Evolutionary conservation across 805 yeast genomes (phyloP), one percentile per base, ranked within the genome.

Genomic region (Ogataea dorogensis): DNA sequence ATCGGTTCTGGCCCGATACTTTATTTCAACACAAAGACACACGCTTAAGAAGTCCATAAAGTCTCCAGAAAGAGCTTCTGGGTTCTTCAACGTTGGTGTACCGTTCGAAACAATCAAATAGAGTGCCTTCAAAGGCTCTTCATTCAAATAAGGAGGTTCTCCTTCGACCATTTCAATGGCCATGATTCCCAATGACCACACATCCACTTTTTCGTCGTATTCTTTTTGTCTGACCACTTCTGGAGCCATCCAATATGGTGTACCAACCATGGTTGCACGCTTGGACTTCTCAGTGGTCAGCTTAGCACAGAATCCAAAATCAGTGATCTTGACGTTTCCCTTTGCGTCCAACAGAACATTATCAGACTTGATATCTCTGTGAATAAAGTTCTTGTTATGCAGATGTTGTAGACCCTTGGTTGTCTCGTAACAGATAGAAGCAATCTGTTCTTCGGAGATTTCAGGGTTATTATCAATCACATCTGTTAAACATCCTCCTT

Each of bases 171-270:
- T 91, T 64, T 93, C 99, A 53, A 93, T 93, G 14, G 86, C 81
- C 98, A 93, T 93, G 47, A 93, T 93, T 48, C 99, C 98, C 44
- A 93, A 66, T 6, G 96, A 87, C 99, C 99, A 93, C 32, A 93
- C 81, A 64, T 93, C 99, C 28, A 93, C 96, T 58, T 93, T 89
- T 31, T 95, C 93, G 22, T 95, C 98, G 57, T 93, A 93, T 56
- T 89, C 96, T 59, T 88, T 89, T 50, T 94, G 78, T 13, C 89
- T 79, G 17, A 93, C 96, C 36, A 93, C 96, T 61, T 93, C 99
- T 1, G 99, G 99, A 0, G 99, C 99, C 99, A 93, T 93, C 99
- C 99, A 93, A 60, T 93, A 93, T 10, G 99, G 98, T 0, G 99
- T 93, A 11, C 99, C 99, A 12, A 93, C 98, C 95, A 93, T 87